Conservation (phyloP, 805 yeast species). For the Candida xiaguanensis region DNA sequence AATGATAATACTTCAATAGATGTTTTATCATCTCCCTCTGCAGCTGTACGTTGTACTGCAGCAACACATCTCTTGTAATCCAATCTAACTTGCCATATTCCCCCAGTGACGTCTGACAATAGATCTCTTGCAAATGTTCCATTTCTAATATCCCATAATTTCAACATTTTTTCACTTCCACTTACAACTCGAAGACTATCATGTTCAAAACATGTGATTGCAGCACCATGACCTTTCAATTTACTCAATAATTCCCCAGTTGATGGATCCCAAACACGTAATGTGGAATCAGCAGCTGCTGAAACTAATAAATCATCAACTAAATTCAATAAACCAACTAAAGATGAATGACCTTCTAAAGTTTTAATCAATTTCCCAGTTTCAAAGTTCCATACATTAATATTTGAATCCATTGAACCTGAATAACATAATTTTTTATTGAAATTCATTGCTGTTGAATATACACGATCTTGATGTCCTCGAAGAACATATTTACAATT, state of each 20-base stretch:
- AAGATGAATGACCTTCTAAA: slow-evolving; percentile 81
- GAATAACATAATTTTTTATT: slow-evolving; percentile 78
- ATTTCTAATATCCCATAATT: slow-evolving; percentile 78
- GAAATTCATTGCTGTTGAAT: slow-evolving; percentile 81
- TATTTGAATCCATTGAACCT: slow-evolving; percentile 86
- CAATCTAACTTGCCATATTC: slow-evolving; percentile 93
- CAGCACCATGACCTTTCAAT: slow-evolving; percentile 77
- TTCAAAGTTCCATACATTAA: slow-evolving; percentile 84
- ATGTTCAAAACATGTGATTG: slow-evolving; percentile 91
- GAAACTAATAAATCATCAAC: slow-evolving; percentile 76
- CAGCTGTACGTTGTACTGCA: slow-evolving; percentile 65
- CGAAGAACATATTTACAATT: slow-evolving; percentile 67
- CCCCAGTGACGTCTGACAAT: slow-evolving; percentile 69
- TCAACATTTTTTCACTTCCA: slow-evolving; percentile 84
- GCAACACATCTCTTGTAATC: slow-evolving; percentile 83
- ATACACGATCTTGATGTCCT: slow-evolving; percentile 87
- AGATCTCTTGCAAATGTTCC: slow-evolving; percentile 76
- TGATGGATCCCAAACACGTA: slow-evolving; percentile 90
- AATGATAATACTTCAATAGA: slow-evolving; percentile 84
- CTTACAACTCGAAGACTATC: slow-evolving; percentile 80
- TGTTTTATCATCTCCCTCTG: slow-evolving; percentile 55
- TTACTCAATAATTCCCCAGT: slow-evolving; percentile 63
- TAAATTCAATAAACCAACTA: slow-evolving; percentile 83
- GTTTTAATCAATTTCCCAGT: slow-evolving; percentile 68
- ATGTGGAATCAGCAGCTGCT: slow-evolving; percentile 93